Percentiles rank a stretch among this genome's conserved stretches.
Evolutionary conservation across 78 protist genomes (phyloP).

Genomic region (Creolimax fragrantissima): DNA sequence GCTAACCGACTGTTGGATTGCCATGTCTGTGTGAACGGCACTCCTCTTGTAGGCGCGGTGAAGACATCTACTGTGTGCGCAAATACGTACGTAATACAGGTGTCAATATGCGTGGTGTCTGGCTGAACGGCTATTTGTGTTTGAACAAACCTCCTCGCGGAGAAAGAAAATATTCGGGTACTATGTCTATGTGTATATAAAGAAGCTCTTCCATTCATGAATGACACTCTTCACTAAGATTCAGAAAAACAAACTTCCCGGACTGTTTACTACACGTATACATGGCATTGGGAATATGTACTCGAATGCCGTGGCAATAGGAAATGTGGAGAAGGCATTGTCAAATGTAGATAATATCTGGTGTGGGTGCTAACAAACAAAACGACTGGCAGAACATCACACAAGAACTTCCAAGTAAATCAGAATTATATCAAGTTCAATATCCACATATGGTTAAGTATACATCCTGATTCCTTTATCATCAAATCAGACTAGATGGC

Average conservation of each 20-base stretch:
- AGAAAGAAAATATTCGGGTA: constrained; percentile 20
- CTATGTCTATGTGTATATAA: neutral
- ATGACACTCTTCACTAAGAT: neutral
- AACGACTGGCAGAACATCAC: too few relatives aligned
- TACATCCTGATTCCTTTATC: neutral
- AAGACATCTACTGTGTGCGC: neutral
- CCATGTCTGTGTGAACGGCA: constrained; percentile 49
- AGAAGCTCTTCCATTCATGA: too few relatives aligned
- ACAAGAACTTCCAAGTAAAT: too few relatives aligned
- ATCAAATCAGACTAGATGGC: neutral
- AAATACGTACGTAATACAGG: neutral
- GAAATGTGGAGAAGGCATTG: too few relatives aligned
- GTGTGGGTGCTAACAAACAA: too few relatives aligned
- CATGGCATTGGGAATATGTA: too few relatives aligned
- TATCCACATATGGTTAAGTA: neutral
- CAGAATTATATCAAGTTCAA: neutral
- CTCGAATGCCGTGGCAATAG: too few relatives aligned
- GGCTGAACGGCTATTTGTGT: too few relatives aligned
- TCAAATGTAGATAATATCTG: too few relatives aligned
- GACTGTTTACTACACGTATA: too few relatives aligned
- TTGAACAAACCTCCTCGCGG: too few relatives aligned
- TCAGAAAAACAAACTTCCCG: neutral
- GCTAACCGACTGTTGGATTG: constrained; percentile 47
- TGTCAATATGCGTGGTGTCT: neutral
- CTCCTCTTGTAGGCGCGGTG: constrained; percentile 46